A percentile compares a stretch with the other conserved stretches of the same genome.
Conservation (phyloP, 2,329 filamentous ascomycete genomes). For the Myriosclerotinia scirpicola region DNA sequence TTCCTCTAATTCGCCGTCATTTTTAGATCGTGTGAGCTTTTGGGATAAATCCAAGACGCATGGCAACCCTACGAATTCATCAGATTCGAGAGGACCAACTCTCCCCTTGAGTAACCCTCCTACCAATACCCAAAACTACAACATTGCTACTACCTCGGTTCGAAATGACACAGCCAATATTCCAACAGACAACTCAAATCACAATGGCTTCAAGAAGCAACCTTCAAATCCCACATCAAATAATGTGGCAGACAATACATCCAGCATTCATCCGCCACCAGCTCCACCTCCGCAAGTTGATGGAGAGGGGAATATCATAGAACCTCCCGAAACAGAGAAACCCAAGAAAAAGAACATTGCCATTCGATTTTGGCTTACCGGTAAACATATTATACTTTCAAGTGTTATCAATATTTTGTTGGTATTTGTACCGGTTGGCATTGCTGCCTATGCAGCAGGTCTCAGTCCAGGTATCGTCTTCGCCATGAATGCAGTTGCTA, state of each 20-base stretch:
- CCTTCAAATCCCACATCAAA: conserved; percentile 37
- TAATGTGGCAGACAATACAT: conserved; percentile 42
- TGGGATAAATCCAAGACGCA: conserved; percentile 55
- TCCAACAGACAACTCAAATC: conserved; percentile 32
- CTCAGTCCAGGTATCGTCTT: conserved; percentile 64
- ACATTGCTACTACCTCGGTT: conserved; percentile 27
- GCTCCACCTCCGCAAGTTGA: conserved; percentile 51
- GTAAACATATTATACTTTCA: conserved; percentile 62
- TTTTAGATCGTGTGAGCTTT: conserved; percentile 58
- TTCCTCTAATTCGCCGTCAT: conserved; percentile 51
- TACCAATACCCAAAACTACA: conserved; percentile 31
- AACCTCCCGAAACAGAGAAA: conserved; percentile 31
- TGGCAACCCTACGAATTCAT: conserved; percentile 48
- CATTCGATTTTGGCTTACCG: conserved; percentile 40
- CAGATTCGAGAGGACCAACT: conserved; percentile 40
- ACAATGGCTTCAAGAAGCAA: conserved; percentile 34
- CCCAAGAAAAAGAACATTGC: conserved; percentile 36
- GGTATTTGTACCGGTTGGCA: conserved; percentile 76
- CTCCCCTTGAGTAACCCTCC: conserved; percentile 45
- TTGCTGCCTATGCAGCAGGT: conserved; percentile 58
- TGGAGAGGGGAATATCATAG: conserved; percentile 59
- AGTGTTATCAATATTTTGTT: conserved; percentile 78
- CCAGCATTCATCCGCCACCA: conserved; percentile 43
- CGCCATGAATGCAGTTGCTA: conserved; percentile 72
- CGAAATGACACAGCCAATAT: conserved; percentile 31